Conservation (phyloP, 2,329 filamentous ascomycete species). For the Phaeosphaeria sp. region DNA sequence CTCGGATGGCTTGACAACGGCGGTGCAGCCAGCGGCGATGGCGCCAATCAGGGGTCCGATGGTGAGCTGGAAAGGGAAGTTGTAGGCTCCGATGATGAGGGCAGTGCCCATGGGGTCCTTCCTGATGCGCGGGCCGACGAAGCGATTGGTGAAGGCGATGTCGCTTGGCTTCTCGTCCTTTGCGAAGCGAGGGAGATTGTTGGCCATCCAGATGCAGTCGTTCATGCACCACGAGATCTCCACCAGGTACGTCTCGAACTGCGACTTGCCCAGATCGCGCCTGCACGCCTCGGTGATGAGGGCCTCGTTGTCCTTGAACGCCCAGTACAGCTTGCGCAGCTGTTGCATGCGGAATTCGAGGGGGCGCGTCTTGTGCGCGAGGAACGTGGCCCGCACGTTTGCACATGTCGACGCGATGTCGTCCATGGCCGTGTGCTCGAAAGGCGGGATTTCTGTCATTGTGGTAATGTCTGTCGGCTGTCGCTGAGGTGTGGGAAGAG, state of each 20-base stretch:
- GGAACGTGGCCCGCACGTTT: slow-evolving; percentile 72
- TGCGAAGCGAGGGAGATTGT: slow-evolving; percentile 80
- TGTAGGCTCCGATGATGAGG: slow-evolving; percentile 79
- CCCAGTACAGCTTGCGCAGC: slow-evolving; percentile 96
- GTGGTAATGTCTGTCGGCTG: background rate
- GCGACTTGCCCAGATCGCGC: slow-evolving; percentile 78
- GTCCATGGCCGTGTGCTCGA: slow-evolving; percentile 46
- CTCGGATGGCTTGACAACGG: slow-evolving; percentile 90
- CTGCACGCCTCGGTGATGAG: slow-evolving; percentile 77
- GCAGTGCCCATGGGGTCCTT: slow-evolving; percentile 88
- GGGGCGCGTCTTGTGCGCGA: slow-evolving; percentile 79
- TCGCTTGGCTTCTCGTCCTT: slow-evolving; percentile 79
- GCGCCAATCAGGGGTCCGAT: slow-evolving; percentile 83
- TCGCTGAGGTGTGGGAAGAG: background rate
- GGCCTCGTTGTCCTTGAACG: slow-evolving; percentile 76
- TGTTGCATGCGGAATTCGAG: slow-evolving; percentile 83
- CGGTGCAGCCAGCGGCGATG: slow-evolving; percentile 90
- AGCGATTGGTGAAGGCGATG: slow-evolving; percentile 70
- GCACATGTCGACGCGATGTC: slow-evolving; percentile 48
- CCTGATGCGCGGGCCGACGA: slow-evolving; percentile 76
- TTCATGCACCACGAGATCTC: slow-evolving; percentile 82
- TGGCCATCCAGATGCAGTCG: slow-evolving; percentile 79
- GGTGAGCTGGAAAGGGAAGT: slow-evolving; percentile 86
- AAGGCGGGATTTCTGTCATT: slow-evolving; percentile 28
- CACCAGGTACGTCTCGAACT: slow-evolving; percentile 73